Percentiles rank a stretch among this genome's conserved stretches.
These are phyloP conservation scores for Diaporthe australafricana DNA, from an alignment of 2,329 filamentous ascomycete genomes.

Conservation along the genomic window DNA sequence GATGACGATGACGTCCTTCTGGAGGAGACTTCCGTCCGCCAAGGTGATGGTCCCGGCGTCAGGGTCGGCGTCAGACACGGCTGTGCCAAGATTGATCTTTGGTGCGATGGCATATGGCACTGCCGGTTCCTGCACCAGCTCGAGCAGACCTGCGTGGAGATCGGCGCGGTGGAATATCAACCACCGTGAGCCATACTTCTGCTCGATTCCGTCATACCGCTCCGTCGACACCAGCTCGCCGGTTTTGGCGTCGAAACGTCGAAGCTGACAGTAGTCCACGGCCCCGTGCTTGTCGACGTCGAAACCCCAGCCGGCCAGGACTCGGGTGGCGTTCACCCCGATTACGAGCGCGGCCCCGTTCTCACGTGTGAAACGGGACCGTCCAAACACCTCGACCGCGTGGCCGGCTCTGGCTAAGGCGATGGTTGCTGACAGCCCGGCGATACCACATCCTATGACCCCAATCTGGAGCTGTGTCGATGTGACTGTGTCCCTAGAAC, in stretches of 20 bases:
- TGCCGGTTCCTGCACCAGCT: conserved; percentile 1
- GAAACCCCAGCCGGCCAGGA: conserved; percentile 19
- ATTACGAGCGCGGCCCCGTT: conserved; percentile 15
- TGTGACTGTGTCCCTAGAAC: not conserved
- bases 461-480: not conserved
- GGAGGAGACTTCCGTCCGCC: not conserved
- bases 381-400: conserved; percentile 15
- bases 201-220: not conserved
- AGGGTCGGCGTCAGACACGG: conserved; percentile 8
- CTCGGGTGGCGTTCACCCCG: conserved; percentile 12
- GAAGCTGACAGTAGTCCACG: conserved; percentile 14
- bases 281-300: conserved; percentile 14
- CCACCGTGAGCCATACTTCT: conserved; percentile 16
- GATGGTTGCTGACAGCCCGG: conserved; percentile 7
- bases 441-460: not conserved
- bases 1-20: conserved; percentile 10
- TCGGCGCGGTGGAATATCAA: conserved; percentile 15
- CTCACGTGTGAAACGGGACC: conserved; percentile 14
- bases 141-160: conserved; percentile 16
- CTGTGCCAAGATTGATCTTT: conserved; percentile 7
- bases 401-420: conserved; percentile 12
- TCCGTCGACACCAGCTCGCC: conserved; percentile 1
- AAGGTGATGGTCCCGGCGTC: not conserved
- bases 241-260: conserved; percentile 12
- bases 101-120: not conserved